Conservation (phyloP, 1,284 basidiomycete genomes). For the Xerocomus minutiporus region DNA sequence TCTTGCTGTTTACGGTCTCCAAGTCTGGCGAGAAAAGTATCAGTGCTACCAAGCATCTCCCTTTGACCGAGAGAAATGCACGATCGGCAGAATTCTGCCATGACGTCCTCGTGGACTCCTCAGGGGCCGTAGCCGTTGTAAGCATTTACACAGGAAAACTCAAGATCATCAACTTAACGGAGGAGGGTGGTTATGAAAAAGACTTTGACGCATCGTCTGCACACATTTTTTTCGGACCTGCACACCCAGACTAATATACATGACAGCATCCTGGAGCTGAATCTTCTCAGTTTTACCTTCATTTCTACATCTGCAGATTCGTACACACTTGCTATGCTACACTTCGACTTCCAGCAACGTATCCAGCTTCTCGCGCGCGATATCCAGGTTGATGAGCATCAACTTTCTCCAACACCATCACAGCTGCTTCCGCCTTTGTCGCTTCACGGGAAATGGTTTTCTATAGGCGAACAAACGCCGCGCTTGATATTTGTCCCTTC, state of each 20-base stretch:
- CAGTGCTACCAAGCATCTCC: slow-evolving; percentile 38
- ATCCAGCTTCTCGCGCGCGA: slow-evolving; percentile 61
- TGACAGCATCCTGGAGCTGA: slow-evolving; percentile 68
- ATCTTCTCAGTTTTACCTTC: slow-evolving; percentile 68
- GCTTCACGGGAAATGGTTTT: slow-evolving; percentile 29
- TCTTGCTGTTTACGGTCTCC: slow-evolving; percentile 48
- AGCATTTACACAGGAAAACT: slow-evolving; percentile 67
- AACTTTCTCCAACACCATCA: slow-evolving; percentile 52
- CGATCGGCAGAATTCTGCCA: slow-evolving; percentile 65
- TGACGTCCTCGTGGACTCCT: slow-evolving; percentile 56
- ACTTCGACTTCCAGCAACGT: slow-evolving; percentile 59
- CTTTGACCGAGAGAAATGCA: slow-evolving; percentile 52
- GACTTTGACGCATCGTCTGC: slow-evolving; percentile 67
- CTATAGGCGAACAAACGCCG: slow-evolving; percentile 28
- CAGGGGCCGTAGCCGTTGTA: slow-evolving; percentile 55
- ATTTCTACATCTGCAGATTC: slow-evolving; percentile 45
- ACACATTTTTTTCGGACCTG: neutral
- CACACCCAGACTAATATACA: slow-evolving; percentile 2
- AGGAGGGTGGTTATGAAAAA: slow-evolving; percentile 46
- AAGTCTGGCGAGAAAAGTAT: slow-evolving; percentile 38
- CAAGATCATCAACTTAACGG: slow-evolving; percentile 50
- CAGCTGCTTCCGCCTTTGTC: slow-evolving; percentile 47
- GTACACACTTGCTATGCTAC: slow-evolving; percentile 61
- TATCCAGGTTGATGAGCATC: slow-evolving; percentile 44
- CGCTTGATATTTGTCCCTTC: slow-evolving; percentile 24